phyloP scores from a whole-genome alignment of 2,329 filamentous ascomycete species.

The Pyricularia sp. region DNA sequence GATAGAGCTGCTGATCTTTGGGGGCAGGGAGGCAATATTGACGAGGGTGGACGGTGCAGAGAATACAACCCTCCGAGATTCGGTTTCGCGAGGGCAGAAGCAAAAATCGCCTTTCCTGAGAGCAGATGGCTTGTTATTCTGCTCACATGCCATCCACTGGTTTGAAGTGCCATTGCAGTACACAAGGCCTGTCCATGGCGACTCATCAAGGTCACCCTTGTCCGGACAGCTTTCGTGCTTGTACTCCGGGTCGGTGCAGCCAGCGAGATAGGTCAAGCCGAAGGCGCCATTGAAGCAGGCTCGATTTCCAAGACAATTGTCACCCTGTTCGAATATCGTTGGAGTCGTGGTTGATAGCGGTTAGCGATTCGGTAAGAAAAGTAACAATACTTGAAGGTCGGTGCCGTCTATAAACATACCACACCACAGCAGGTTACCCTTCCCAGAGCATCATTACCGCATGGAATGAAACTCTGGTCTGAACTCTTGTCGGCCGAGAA shows the following conservation, averaged over 20 bases:
- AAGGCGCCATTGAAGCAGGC: slow-evolving; percentile 14
- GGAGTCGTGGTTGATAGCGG: not conserved
- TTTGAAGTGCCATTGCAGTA: slow-evolving; percentile 20
- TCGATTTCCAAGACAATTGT: slow-evolving; percentile 8
- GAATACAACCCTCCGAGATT: slow-evolving; percentile 14
- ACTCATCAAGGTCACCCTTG: slow-evolving; percentile 13
- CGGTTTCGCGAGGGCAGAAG: slow-evolving; percentile 15
- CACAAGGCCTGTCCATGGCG: slow-evolving; percentile 21
- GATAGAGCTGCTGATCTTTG: slow-evolving; percentile 11
- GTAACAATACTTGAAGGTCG: not conserved
- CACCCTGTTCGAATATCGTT: slow-evolving; percentile 3
- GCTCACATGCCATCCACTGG: slow-evolving; percentile 20
- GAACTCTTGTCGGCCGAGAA: slow-evolving; percentile 1
- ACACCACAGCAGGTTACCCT: slow-evolving; percentile 9
- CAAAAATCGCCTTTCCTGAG: slow-evolving; percentile 15
- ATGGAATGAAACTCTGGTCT: slow-evolving; percentile 10
- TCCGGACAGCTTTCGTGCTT: slow-evolving; percentile 18
- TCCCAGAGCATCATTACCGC: slow-evolving; percentile 9
- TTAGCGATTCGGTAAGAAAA: not conserved
- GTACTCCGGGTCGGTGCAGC: slow-evolving; percentile 22
- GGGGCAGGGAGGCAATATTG: slow-evolving; percentile 16
- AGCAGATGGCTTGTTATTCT: slow-evolving; percentile 11
- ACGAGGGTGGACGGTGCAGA: slow-evolving; percentile 12
- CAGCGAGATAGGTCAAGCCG: slow-evolving; percentile 23
- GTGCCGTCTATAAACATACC: not conserved